Base-by-base conservation (phyloP, 2,329 filamentous ascomycete species). In the Phaeophleospora eucalypticola region DNA sequence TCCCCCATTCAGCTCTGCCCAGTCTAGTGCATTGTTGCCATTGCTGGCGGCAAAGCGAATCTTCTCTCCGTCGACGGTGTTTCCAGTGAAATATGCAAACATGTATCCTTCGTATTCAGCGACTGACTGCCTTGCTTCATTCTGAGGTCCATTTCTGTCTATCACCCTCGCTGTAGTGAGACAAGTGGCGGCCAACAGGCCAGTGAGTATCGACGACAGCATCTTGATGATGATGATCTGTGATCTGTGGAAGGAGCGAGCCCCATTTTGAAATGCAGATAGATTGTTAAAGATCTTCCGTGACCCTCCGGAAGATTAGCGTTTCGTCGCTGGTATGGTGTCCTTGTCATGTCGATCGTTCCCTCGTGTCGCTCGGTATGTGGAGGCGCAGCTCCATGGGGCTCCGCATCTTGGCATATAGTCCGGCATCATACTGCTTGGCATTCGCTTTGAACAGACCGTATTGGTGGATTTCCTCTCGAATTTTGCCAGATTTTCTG, bases 31-130 rank as follows among this genome's bases (percentile, higher is more conserved):
- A 53, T 79, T 65, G 58, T 79, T 79, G 19, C 76, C 74, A 12
- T 75, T 67, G 51, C 72, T 77, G 4, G 74, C 70, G 2, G 76
- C 74, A 10, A 79, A 68, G 53, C 69, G 77, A 40, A 79, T 77
- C 44, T 78, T 76, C 48, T 79, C 76, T 17, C 76, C 76, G 0
- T 64, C 62, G 12, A 57, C 48, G 1, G 65, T 63, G 57, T 69
- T 71, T 7, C 68, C 70, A 0, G 73, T 77, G 54, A 79, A 79
- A 54, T 78, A 79, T 0, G 71, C 68, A 48, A 79, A 78, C 0
- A 71, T 71, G 49, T 79, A 79, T 4, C 71, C 75, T 40, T 55
- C 58, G 37, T 59, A 53, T 7, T 42, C 20, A 2, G 38, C 33
- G 18, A n/a, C 27, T 14, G 36, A 24, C 35, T 47, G 46, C 24